Base-by-base conservation (phyloP, 2,329 filamentous ascomycete species). In the Diatrype stigma region DNA sequence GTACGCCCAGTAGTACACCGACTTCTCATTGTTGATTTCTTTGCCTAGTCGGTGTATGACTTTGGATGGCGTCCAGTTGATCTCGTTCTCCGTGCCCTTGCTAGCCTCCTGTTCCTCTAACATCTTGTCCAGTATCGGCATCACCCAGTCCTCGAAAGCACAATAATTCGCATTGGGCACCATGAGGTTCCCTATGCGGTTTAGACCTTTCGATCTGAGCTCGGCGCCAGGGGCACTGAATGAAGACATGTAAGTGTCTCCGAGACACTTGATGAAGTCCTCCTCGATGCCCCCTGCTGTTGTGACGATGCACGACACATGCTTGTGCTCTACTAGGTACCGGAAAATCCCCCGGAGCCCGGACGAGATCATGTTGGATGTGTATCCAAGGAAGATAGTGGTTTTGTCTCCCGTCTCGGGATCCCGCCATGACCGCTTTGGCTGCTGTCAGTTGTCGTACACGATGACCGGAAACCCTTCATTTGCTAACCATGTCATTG, bases 141-240 rank as follows among this genome's bases (percentile, higher is more conserved):
- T 81, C 6, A 99, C 78, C 94, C 94, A 99, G 73, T 99, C 94
- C 68, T 99, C 94, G 62, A 99, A 99, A 6, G 87, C 85, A 69
- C 94, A 97, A 75, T 99, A 96, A 73, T 99, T 99, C 69, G 85
- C 89, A 69, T 99, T 99, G 6, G 94, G 94, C 1, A 99, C 94
- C 21, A 97, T 79, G 1, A 99, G 80, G 64, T 99, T 97, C 47
- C 94, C 94, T 62, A 99, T 97, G 30, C 94, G 85, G 71, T 99
- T 99, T 64, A 97, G 81, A 10, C 94, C 94, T 67, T 90, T 87
- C 55, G 84, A 80, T 37, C 94, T 89, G 21, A 99, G 80, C 1
- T 83, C 81, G 8, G 88, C 86, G 14, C 94, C 94, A 1, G 80
- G 73, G 0, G 89, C 85, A 47, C 80, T 82, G 72, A 97, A 99